Evolutionary conservation across 257 asterid genomes (phyloP), one percentile per base, ranked within the genome.

Genomic region (Fraxinus cuspidata): DNA sequence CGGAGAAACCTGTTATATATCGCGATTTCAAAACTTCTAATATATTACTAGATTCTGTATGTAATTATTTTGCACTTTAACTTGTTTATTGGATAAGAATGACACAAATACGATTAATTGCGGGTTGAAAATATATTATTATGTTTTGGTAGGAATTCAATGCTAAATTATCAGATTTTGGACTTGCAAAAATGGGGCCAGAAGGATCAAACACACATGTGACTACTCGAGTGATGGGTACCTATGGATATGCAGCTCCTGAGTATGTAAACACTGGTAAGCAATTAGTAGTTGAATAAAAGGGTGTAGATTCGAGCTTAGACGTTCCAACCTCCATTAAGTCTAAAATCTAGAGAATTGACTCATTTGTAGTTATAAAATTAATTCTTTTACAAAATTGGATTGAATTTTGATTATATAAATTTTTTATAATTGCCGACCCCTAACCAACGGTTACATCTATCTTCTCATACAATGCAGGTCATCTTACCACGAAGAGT

Each of bases 231-330:
- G 98, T 94, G 12, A 90, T 94, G 97, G 98, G 98, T 35, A 94
- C 98, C 0, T 92, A 94, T 35, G 97, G 98, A 58, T 94, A 94
- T 58, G 97, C 98, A 23, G 97, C 98, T 60, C 98, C 98, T 9
- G 98, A 94, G 82, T 94, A 94, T 71, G 92, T 94, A 2, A 94
- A 83, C 91, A 94, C 98, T 28, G 97, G 98, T 92, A 80, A 2
- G 15, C 4, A n/a, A 21, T 38, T 13, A 7, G 12, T 47, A 7
- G 12, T 47, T 18, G 7, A 40, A 4, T 42, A 15, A 42, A 40
- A 40, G 15, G 13, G 16, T 37, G 47, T 10, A 40, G 16, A 11
- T 11, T 40, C 16, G 4, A 10, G 2, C 3, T 40, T 2, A 40
- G 47, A 9, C 16, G 16, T 9, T 40, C 4, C 47, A 40, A 40